Evolutionary conservation across 768 basidiomycete genomes (phyloP).

Genomic region (Mycena vulgaris): DNA sequence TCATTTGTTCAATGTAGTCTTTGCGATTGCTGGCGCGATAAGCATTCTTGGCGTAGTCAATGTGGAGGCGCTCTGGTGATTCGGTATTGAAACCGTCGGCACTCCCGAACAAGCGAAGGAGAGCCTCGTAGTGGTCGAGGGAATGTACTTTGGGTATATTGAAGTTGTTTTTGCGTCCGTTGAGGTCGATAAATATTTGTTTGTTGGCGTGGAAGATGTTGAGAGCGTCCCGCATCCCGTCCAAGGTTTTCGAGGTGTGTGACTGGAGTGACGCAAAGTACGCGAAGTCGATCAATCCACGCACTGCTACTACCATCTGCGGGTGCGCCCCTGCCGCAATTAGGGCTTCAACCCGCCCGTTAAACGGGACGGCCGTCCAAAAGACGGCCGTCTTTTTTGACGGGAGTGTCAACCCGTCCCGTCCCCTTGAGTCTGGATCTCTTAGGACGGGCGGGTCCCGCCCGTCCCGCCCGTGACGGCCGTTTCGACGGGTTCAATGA

Average conservation of each 20-base stretch:
- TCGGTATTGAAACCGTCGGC: conserved; percentile 50
- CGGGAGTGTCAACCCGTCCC: too few relatives aligned
- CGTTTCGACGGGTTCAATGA: too few relatives aligned
- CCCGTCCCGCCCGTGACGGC: too few relatives aligned
- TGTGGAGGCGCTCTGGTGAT: conserved; percentile 16
- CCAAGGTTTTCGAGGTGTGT: conserved; percentile 43
- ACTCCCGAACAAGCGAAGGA: conserved; percentile 43
- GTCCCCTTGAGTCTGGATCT: too few relatives aligned
- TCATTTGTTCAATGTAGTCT: conserved; percentile 53
- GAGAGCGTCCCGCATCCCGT: conserved; percentile 37
- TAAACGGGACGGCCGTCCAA: too few relatives aligned
- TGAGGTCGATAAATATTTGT: conserved; percentile 42
- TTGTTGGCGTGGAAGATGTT: conserved; percentile 46
- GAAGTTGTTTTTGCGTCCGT: conserved; percentile 45
- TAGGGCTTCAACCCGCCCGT: too few relatives aligned
- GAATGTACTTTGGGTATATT: conserved; percentile 54
- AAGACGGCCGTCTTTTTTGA: too few relatives aligned
- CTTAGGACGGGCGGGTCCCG: too few relatives aligned
- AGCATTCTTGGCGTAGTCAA: conserved; percentile 45
- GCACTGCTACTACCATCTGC: conserved; percentile 32
- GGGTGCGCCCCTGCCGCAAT: conserved; percentile 39
- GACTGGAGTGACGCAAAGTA: conserved; percentile 41
- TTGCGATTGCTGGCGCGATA: conserved; percentile 42
- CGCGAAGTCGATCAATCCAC: conserved; percentile 47
- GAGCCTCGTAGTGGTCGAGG: conserved; percentile 44